Conservation (phyloP, 805 yeast species). For the Candida corydali region DNA sequence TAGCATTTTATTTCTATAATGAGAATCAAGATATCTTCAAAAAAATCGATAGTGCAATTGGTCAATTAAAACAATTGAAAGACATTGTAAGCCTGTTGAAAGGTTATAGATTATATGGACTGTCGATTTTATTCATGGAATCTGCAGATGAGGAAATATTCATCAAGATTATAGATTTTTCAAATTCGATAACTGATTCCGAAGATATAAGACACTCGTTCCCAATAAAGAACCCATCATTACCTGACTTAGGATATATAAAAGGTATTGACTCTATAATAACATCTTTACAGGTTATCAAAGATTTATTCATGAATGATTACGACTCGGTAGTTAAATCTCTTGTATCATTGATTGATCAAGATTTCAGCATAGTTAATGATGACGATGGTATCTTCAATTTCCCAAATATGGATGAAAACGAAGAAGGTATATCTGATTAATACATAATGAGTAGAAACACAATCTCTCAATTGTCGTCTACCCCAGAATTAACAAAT, state of each 20-base stretch:
- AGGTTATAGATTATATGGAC: conserved; percentile 89
- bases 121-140: conserved; percentile 83
- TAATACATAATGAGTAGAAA: conserved; percentile 7
- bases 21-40: conserved; percentile 68
- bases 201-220: conserved; percentile 36
- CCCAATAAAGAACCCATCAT: conserved; percentile 65
- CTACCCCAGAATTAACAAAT: not conserved
- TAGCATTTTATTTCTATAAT: conserved; percentile 77
- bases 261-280: conserved; percentile 75
- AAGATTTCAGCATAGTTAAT: conserved; percentile 5
- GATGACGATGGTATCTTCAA: conserved; percentile 16
- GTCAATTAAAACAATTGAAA: conserved; percentile 49
- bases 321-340: conserved; percentile 16
- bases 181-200: conserved; percentile 73
- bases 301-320: conserved; percentile 5
- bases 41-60: conserved; percentile 44
- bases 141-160: conserved; percentile 50
- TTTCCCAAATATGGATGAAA: conserved; percentile 17
- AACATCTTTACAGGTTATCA: conserved; percentile 45
- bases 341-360: conserved; percentile 11
- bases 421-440: conserved; percentile 22
- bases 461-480: too few relatives aligned
- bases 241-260: conserved; percentile 78
- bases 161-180: conserved; percentile 91
- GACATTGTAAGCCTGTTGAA: conserved; percentile 49